Evolutionary conservation across 306 rosid genomes (phyloP).

Genomic region (Rosa multiflora): DNA sequence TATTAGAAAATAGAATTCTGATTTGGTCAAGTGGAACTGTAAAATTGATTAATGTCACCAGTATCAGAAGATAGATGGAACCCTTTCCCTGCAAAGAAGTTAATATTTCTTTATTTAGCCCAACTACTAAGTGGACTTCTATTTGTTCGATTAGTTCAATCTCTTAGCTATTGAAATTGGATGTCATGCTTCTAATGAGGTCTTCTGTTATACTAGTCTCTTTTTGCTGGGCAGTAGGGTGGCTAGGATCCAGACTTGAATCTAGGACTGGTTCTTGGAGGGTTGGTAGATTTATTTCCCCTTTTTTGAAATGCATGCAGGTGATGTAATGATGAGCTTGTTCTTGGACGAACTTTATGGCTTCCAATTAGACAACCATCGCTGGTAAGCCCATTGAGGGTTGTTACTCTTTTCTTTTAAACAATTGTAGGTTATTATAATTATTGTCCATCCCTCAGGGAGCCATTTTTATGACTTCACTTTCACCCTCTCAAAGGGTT

Average conservation of each 20-base stretch:
- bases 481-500: neutral
- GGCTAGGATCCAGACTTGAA: neutral
- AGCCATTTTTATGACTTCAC: neutral
- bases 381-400: slow-evolving; percentile 57
- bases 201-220: neutral
- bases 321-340: slow-evolving; percentile 92
- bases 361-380: slow-evolving; percentile 78
- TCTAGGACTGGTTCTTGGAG: neutral
- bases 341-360: slow-evolving; percentile 95
- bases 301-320: slow-evolving; percentile 43
- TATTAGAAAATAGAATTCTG: neutral
- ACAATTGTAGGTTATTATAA: neutral
- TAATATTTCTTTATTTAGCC: neutral
- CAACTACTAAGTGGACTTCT: neutral
- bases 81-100: neutral
- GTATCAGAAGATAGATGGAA: neutral
- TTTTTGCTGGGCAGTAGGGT: neutral
- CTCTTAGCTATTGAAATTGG: neutral
- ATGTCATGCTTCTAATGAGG: slow-evolving; percentile 9
- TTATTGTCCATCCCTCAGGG: neutral
- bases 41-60: neutral
- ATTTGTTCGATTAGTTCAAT: neutral
- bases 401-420: neutral
- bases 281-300: slow-evolving; percentile 11
- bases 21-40: neutral